Evolutionary conservation across 495 filamentous ascomycete species (phyloP), one percentile per base, ranked within the genome.

Genomic region (Staphylotrichum longicolle): DNA sequence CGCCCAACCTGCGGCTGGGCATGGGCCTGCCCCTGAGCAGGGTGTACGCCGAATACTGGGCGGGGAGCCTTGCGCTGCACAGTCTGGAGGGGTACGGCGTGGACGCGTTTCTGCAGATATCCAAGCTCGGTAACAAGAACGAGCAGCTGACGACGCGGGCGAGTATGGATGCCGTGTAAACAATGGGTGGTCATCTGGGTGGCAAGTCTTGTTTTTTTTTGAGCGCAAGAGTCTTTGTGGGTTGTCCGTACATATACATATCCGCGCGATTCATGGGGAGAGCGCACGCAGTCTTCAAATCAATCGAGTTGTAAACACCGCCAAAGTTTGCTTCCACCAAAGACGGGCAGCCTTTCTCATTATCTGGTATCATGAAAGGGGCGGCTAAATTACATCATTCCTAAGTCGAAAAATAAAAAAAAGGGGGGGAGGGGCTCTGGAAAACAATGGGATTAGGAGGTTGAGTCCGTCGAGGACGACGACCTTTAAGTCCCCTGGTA

Each of bases 21-120:
- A 96, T 99, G 82, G 94, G 94, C 3, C 74, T 99, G 54, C 95
- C 94, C 0, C 88, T 98, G 79, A 95, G 91, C 63, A 84, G 91
- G 62, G 90, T 98, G 12, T 99, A 98, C 72, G 93, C 95, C 14
- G 93, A 99, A 74, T 98, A 98, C 74, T 99, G 94, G 94, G 94
- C 95, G 7, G 94, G 94, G 2, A 93, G 84, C 70, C 74, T 99
- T 32, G 91, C 96, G 70, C 69, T 98, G 62, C 94, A 98, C 72
- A 96, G 88, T 71, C 75, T 99, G 41, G 94, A 98, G 67, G 94
- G 94, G 0, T 99, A 97, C 66, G 94, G 94, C 2, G 91, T 95
- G n/a, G 94, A 99, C 77, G 93, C 90, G 2, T 99, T 98, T 71
- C 73, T 99, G 62, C 93, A 98, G 74, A 96, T 99, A 42, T 93